phyloP scores from a whole-genome alignment of 2,329 filamentous ascomycete species.

The Sarocladiaceae sp. region DNA sequence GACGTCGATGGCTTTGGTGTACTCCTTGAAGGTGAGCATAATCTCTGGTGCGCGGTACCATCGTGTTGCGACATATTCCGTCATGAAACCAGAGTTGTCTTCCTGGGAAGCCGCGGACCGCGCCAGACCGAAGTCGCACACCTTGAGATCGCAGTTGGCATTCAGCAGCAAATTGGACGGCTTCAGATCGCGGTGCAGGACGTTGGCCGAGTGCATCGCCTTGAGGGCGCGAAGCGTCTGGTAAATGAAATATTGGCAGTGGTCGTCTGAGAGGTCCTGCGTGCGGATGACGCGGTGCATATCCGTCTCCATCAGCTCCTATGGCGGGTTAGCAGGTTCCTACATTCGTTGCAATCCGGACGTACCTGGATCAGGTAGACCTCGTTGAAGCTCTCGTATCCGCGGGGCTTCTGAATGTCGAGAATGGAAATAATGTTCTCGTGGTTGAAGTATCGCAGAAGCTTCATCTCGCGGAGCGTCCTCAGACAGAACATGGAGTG shows the following conservation, averaged over 20 bases:
- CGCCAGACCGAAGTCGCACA: slow-evolving; percentile 96
- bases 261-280: slow-evolving; percentile 96
- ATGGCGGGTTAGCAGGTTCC: slow-evolving; percentile 11
- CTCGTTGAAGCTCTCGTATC: slow-evolving; percentile 93
- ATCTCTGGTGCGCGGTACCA: slow-evolving; percentile 99
- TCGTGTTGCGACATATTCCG: slow-evolving; percentile 97
- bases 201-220: slow-evolving; percentile 98
- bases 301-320: slow-evolving; percentile 99
- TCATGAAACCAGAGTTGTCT: slow-evolving; percentile 99
- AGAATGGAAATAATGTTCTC: slow-evolving; percentile 99
- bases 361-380: slow-evolving; percentile 95
- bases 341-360: neutral
- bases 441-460: slow-evolving; percentile 97
- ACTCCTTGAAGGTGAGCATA: slow-evolving; percentile 99
- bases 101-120: slow-evolving; percentile 94
- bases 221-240: slow-evolving; percentile 96
- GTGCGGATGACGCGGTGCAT: slow-evolving; percentile 99
- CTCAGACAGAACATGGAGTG: slow-evolving; percentile 98
- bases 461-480: slow-evolving; percentile 98
- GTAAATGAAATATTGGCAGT: slow-evolving; percentile 99
- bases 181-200: slow-evolving; percentile 94
- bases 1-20: slow-evolving; percentile 98
- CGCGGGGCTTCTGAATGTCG: slow-evolving; percentile 96
- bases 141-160: slow-evolving; percentile 97
- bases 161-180: slow-evolving; percentile 95